A percentile compares a stretch with the other conserved stretches of the same genome.
Conservation (phyloP, 306 rosid species). For the Castanea crenata region DNA sequence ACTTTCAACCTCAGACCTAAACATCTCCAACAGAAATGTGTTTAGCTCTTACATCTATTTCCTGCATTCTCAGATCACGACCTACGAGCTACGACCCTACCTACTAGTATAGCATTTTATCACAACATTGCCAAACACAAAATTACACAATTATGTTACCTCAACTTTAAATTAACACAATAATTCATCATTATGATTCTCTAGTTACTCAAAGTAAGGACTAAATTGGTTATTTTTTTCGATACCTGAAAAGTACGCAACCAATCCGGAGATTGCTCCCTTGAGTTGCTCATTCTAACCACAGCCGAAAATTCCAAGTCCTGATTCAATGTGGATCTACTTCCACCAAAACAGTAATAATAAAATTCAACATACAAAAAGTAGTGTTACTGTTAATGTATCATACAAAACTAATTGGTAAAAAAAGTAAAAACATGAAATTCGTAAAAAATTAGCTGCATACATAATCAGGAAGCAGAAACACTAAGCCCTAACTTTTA, state of each 20-base stretch:
- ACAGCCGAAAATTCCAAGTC: not conserved
- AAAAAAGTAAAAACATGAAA: too few relatives aligned
- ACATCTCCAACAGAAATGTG: not conserved
- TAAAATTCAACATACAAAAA: not conserved
- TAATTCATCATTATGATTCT: not conserved
- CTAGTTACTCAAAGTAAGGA: not conserved
- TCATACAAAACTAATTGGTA: too few relatives aligned
- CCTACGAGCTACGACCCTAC: too few relatives aligned
- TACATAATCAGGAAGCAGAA: too few relatives aligned
- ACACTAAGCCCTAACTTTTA: too few relatives aligned
- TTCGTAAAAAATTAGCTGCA: too few relatives aligned
- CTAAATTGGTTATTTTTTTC: not conserved
- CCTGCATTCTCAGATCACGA: too few relatives aligned
- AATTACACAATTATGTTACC: too few relatives aligned
- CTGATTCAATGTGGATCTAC: not conserved
- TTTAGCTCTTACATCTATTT: too few relatives aligned
- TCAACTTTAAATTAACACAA: not conserved
- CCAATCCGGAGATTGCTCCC: constrained; percentile 94
- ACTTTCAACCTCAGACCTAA: not conserved
- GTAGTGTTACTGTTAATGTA: not conserved
- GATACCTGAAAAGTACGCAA: constrained; percentile 72
- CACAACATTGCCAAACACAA: too few relatives aligned
- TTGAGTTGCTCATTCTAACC: constrained; percentile 55
- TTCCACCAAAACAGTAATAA: not conserved
- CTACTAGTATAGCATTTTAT: too few relatives aligned